phyloP scores from a whole-genome alignment of 2,329 filamentous ascomycete species.

The Aspergillus tamarii region DNA sequence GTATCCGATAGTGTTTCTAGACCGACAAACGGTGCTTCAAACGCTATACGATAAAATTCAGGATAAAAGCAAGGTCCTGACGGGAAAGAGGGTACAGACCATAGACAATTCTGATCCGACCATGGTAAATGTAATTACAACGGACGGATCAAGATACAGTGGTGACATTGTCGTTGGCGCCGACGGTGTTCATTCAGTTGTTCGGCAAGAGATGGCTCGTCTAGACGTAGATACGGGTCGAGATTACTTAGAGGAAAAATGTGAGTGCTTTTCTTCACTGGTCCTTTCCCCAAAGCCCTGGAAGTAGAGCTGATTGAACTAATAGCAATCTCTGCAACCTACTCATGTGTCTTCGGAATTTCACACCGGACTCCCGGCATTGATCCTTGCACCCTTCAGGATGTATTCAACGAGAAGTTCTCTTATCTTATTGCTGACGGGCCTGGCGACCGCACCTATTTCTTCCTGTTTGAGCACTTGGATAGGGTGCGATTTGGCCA shows the following conservation, averaged over 20 bases:
- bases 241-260: not conserved
- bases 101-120: not conserved
- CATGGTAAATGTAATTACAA: not conserved
- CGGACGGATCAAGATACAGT: not conserved
- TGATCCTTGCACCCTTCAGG: not conserved
- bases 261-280: not conserved
- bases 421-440: not conserved
- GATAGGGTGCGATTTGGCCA: not conserved
- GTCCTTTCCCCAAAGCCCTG: not conserved
- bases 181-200: not conserved
- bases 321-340: not conserved
- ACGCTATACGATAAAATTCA: not conserved
- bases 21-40: not conserved
- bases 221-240: not conserved
- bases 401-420: not conserved
- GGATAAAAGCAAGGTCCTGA: not conserved
- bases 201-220: constrained; percentile 2
- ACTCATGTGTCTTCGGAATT: constrained; percentile 4
- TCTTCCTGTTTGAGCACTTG: not conserved
- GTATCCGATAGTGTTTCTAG: not conserved
- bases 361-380: not conserved
- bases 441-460: not conserved
- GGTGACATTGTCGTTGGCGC: constrained; percentile 5
- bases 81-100: not conserved
- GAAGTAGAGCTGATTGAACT: not conserved